Base-by-base conservation (phyloP, 371 early-diverging fungal genomes). In the Apophysomyces variabilis region DNA sequence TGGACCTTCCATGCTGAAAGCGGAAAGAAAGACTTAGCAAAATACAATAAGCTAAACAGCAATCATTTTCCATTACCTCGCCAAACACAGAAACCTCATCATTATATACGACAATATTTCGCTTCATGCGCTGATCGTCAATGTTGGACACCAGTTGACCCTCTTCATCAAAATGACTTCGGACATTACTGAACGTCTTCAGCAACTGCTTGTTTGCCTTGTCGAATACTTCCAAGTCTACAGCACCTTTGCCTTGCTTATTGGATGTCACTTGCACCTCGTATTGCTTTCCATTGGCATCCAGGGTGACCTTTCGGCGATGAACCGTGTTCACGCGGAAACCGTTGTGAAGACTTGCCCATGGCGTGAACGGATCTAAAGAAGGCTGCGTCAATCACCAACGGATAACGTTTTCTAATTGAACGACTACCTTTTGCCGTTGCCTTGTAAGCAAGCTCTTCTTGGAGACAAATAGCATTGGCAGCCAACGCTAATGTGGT, bases 401-500 rank as follows among this genome's bases (percentile, higher is more conserved):
- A 26, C 32, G 32, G 32, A 26, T 26, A 26, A 26, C 32, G 0
- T 26, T 1, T 26, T 26, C 32, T 26, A 26, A 26, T 26, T 26
- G 32, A 26, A 26, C 32, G 32, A 26, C 76, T 74, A 13, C 71
- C 63, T 32, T 70, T 71, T 57, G 74, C 75, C 45, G 80, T 67
- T 32, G 35, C 54, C 21, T 21, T 50, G 21, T 50, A 50, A 7
- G 54, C 54, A 50, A 50, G 54, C 21, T 50, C 54, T 45, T 87
- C 87, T 37, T 74, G 74, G 56, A 90, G 74, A 7, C 88, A 72
- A 43, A 92, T 63, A 0, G 87, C 87, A 66, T 91, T 75, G 1
- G 93, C 92, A 44, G 92, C 93, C 59, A 87, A 88, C 7, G 90
- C 92, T 21, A 95, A 76, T 9, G 87, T 80, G 8, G 80, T 80